Evolutionary conservation across 352 stramenopile genomes (phyloP).

Genomic region (Pythium sp.): DNA sequence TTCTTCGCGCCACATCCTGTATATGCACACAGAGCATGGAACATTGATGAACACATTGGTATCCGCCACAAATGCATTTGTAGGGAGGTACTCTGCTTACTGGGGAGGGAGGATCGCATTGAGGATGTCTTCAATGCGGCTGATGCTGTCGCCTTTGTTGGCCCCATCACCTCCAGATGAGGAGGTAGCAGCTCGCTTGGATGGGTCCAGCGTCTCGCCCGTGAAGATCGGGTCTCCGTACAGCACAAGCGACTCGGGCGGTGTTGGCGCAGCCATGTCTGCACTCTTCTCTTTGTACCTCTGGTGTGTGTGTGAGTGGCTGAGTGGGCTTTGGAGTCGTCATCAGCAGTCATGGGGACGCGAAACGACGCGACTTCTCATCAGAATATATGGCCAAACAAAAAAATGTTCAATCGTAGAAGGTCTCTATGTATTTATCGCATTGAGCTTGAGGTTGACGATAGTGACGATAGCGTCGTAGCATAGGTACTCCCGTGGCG

Average conservation of each 20-base stretch:
- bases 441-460: not conserved
- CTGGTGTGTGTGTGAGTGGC: not conserved
- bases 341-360: not conserved
- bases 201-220: constrained; percentile 64
- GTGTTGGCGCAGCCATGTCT: constrained; percentile 52
- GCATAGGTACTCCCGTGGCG: not conserved
- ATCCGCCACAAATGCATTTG: not conserved
- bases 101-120: constrained; percentile 76
- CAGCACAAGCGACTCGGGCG: constrained; percentile 86
- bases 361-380: constrained; percentile 10
- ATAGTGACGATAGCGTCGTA: not conserved
- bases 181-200: constrained; percentile 37
- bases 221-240: constrained; percentile 91
- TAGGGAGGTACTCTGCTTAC: constrained; percentile 24
- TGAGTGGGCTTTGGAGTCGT: not conserved
- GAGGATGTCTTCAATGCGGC: constrained; percentile 71
- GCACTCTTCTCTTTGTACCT: not conserved
- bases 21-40: not conserved
- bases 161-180: constrained; percentile 22
- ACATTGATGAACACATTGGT: not conserved
- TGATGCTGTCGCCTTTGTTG: constrained; percentile 44
- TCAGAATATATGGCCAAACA: too few relatives aligned
- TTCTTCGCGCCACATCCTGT: constrained; percentile 79
- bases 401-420: not conserved
- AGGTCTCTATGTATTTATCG: not conserved